Base-by-base conservation (phyloP, 164 flowering plant species). In the Aristolochia californica region DNA sequence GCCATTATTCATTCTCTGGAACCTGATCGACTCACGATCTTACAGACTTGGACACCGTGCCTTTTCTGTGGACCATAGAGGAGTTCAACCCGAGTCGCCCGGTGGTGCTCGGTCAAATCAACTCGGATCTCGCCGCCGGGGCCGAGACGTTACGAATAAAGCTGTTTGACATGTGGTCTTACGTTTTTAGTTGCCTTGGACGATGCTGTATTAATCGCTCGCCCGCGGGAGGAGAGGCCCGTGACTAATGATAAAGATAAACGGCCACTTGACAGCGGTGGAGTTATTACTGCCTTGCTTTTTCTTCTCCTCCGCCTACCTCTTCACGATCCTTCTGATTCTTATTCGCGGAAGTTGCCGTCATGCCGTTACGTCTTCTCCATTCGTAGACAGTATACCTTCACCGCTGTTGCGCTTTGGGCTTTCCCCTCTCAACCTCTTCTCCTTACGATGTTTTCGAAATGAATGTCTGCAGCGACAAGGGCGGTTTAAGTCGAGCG, bases 161-260 rank as follows among this genome's bases (percentile, higher is more conserved):
- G 13, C 57, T 5, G 20, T 1, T 16, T 23, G 22, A 52, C n/a
- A 14, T 24, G 27, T 7, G n/a, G 26, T 20, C 55, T 18, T 20
- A 8, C 4, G 27, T 11, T 26, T 9, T 5, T 10, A 24, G 43
- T 20, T 5, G 16, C 17, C 10, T 34, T 34, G 40, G 40, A 34
- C 7, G 40, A 34, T 34, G 57, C 12, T 11, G 18, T 12, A 27
- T 17, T 27, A 53, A 10, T 14, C 28, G 20, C 22, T 4, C 28
- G 21, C 13, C 16, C 18, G 38, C 17, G 21, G 30, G 14, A 2
- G 17, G 20, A 2, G n/a, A 9, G 26, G 10, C 38, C 53, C 71
- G 71, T 68, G 71, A 53, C 5, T 24, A 55, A 43, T 27, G 51
- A 58, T 62, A 68, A 68, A 68, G 59, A 62, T 60, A 20, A 62